phyloP scores from a whole-genome alignment of 2,329 filamentous ascomycete genomes.

The Trichophyton simii region DNA sequence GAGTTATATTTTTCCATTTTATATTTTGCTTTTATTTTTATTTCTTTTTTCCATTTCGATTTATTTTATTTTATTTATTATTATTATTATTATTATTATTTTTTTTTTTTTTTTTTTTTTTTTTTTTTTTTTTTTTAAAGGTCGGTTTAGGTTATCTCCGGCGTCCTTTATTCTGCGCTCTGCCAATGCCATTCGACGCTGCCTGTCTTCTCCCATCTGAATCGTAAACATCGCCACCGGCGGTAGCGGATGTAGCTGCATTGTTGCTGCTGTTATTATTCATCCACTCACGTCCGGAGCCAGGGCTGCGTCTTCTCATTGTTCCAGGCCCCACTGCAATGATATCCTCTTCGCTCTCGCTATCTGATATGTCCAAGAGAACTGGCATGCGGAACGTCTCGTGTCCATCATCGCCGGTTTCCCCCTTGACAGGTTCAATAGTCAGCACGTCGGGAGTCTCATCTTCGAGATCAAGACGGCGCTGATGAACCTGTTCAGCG shows the following conservation, averaged over 20 bases:
- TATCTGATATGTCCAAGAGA: slow-evolving; percentile 81
- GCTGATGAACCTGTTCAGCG: slow-evolving; percentile 84
- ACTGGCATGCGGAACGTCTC: slow-evolving; percentile 80
- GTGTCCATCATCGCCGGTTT: slow-evolving; percentile 43
- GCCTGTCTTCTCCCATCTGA: slow-evolving; percentile 1
- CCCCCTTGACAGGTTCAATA: slow-evolving; percentile 52
- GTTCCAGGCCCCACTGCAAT: slow-evolving; percentile 60
- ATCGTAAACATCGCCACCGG: slow-evolving; percentile 7
- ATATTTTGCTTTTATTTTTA: too few species aligned
- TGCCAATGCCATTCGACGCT: slow-evolving; percentile 9
- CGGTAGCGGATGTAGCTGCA: slow-evolving; percentile 16
- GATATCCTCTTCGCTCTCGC: slow-evolving; percentile 87
- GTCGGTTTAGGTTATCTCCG: slow-evolving; percentile 17
- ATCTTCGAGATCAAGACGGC: slow-evolving; percentile 79
- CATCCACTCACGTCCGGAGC: slow-evolving; percentile 53
- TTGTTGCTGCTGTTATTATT: slow-evolving; percentile 29
- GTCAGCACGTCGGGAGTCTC: slow-evolving; percentile 86
- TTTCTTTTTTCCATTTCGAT: too few species aligned
- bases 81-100: too few species aligned
- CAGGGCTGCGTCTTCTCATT: slow-evolving; percentile 73
- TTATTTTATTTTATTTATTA: not conserved
- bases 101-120: too few species aligned
- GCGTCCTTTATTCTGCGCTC: slow-evolving; percentile 19
- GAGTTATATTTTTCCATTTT: too few species aligned
- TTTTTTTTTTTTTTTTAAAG: not conserved